A percentile compares a stretch with the other conserved stretches of the same genome.
phyloP scores from a whole-genome alignment of 257 asterid species.

The Solanum gandarillasii region DNA sequence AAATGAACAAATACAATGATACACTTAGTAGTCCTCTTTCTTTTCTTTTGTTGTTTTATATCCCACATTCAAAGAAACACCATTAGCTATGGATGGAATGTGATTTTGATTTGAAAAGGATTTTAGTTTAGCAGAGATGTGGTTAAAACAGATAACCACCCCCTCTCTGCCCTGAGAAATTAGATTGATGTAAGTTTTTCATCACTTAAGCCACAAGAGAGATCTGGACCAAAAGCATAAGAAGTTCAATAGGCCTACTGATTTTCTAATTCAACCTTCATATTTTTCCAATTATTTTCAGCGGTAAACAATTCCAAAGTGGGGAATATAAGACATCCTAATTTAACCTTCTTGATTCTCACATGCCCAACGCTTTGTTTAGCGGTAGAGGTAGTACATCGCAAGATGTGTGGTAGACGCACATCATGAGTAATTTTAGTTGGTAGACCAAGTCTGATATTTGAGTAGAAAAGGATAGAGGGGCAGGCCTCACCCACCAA shows the following conservation, averaged over 20 bases:
- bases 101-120: neutral
- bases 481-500: neutral
- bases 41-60: neutral
- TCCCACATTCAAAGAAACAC: neutral
- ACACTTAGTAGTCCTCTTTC: neutral
- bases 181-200: neutral
- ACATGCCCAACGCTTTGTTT: neutral
- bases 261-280: neutral
- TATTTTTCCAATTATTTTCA: neutral
- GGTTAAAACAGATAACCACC: neutral
- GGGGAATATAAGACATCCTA: neutral
- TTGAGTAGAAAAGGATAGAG: neutral
- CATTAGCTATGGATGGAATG: neutral
- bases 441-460: neutral
- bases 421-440: neutral
- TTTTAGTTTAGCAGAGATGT: neutral
- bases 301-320: neutral
- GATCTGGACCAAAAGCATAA: neutral
- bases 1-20: neutral
- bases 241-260: neutral
- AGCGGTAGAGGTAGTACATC: neutral
- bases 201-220: neutral
- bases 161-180: neutral
- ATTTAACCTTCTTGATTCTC: neutral
- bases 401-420: neutral